Evolutionary conservation across 1,139 yeast species (phyloP).

Genomic region (Sporopachydermia cereana): DNA sequence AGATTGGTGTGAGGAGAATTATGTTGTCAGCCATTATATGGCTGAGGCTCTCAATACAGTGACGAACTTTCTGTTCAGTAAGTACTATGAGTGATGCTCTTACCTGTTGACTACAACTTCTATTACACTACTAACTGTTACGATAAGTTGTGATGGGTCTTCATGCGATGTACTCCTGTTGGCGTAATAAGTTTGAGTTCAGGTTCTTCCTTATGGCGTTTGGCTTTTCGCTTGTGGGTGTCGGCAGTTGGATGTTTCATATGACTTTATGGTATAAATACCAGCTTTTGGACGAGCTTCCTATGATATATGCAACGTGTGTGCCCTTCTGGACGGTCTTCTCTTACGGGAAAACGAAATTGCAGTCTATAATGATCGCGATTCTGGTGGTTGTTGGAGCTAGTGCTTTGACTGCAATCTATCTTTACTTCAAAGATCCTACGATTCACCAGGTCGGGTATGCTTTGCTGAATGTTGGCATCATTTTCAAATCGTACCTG

Average conservation of each 20-base stretch:
- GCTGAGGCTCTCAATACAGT: constrained; percentile 84
- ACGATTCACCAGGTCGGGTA: constrained; percentile 79
- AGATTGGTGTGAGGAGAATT: constrained; percentile 96
- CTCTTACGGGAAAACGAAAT: constrained; percentile 42
- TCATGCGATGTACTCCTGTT: constrained; percentile 54
- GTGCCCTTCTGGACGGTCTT: constrained; percentile 88
- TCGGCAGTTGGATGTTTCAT: constrained; percentile 92
- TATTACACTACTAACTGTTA: constrained; percentile 9
- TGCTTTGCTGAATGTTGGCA: constrained; percentile 49
- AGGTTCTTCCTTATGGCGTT: constrained; percentile 61
- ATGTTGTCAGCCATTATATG: constrained; percentile 69
- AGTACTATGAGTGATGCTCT: constrained; percentile 7
- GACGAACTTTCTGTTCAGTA: constrained; percentile 55
- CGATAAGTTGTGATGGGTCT: constrained; percentile 46
- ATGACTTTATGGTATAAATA: constrained; percentile 86
- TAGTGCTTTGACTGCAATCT: constrained; percentile 45
- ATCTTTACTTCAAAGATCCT: constrained; percentile 65
- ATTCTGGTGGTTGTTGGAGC: constrained; percentile 45
- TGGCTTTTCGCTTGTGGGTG: constrained; percentile 81
- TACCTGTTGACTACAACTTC: too few relatives aligned
- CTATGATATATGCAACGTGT: constrained; percentile 96
- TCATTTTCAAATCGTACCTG: constrained; percentile 43
- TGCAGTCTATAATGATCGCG: constrained; percentile 30
- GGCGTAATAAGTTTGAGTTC: constrained; percentile 47
- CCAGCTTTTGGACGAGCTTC: constrained; percentile 88